Base-by-base conservation (phyloP, 331 rosid genomes). In the Quercus tomentella region DNA sequence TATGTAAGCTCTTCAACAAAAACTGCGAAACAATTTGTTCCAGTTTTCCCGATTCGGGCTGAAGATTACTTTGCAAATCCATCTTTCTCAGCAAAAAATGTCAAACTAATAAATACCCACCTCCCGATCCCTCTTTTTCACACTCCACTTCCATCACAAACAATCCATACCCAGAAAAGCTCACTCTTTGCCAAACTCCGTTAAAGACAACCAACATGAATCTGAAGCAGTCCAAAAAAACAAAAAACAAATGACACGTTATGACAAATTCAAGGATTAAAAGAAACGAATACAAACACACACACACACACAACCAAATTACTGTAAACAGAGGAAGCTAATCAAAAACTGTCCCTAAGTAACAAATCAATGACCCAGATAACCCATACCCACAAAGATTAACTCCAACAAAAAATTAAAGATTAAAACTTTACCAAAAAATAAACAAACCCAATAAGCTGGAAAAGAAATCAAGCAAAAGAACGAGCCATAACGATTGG, bases 11-110 rank as follows among this genome's bases (percentile, higher is more conserved):
- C 86, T 93, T 93, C 86, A 89, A 61, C 9, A 92, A 86, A 85
- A 92, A 93, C 62, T 90, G 94, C 73, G 91, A 83, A 81, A 92
- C 86, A 71, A 94, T 89, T 76, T 94, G 94, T 55, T 94, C 98
- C 90, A 89, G 81, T 76, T 91, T 93, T 21, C 92, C 91, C 51
- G 74, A 55, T 86, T 93, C 98, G 3, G 92, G 89, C 69, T 87
- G 97, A 80, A 75, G 66, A 79, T 89, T 89, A 78, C 72, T 74
- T 75, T 89, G 94, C 77, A 91, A 83, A 89, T 93, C 94, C 97
- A 93, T 91, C 79, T 49, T 56, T 70, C 77, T 61, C 25, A 16
- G 35, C n/a, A 56, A 45, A 52, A 28, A 76, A 81, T 61, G 41
- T 23, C 87, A 65, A 80, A 81, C 77, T 17, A 82, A 49, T 10